Conservation (phyloP, 2,329 filamentous ascomycete genomes). For the Salinomyces thailandicus region DNA sequence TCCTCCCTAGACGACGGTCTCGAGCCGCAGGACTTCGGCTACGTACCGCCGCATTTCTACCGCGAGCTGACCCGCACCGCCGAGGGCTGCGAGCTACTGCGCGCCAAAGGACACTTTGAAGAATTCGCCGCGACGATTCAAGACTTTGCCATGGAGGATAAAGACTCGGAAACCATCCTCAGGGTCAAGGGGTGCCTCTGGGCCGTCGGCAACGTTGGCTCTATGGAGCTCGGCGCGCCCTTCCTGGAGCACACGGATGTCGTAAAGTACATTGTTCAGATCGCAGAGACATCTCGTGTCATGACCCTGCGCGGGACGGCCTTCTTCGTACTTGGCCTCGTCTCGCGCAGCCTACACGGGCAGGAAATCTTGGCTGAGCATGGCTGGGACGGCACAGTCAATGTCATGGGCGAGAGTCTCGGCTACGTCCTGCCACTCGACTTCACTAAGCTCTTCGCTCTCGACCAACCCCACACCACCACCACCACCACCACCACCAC, state of each 20-base stretch:
- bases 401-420: conserved; percentile 67
- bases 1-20: conserved; percentile 33
- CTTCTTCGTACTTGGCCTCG: conserved; percentile 88
- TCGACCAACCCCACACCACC: conserved; percentile 26
- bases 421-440: conserved; percentile 79
- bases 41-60: conserved; percentile 94
- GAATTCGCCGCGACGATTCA: conserved; percentile 85
- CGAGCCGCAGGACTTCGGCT: conserved; percentile 41
- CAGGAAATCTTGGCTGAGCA: conserved; percentile 81
- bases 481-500: conserved; percentile 3
- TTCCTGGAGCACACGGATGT: conserved; percentile 88
- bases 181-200: conserved; percentile 96
- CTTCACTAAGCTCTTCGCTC: conserved; percentile 66
- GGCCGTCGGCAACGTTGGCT: conserved; percentile 96
- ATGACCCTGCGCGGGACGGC: conserved; percentile 91
- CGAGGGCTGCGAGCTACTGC: conserved; percentile 81
- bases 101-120: conserved; percentile 90
- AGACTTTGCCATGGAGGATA: conserved; percentile 73
- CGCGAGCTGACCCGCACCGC: conserved; percentile 84
- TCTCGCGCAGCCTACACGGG: conserved; percentile 84
- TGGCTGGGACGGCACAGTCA: conserved; percentile 88
- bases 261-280: conserved; percentile 73
- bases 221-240: conserved; percentile 91
- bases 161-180: conserved; percentile 73
- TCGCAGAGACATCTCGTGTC: conserved; percentile 78